Base-by-base conservation (phyloP, 139 green algal genomes). In the Ettlia oleoabundans region DNA sequence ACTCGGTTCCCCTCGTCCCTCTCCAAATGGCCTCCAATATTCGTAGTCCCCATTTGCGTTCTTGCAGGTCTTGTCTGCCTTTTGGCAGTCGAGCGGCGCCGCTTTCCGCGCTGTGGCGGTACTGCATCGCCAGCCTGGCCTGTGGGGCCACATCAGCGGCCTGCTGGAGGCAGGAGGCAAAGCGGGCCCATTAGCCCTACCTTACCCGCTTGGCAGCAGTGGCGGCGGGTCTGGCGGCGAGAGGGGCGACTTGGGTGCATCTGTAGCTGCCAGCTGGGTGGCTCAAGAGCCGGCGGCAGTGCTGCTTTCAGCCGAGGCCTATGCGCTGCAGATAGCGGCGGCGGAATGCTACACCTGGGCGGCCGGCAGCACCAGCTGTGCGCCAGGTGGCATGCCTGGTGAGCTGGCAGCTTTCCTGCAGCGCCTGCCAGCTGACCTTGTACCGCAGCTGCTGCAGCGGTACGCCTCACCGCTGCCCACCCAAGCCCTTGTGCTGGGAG, bases 41-140 rank as follows among this genome's bases (percentile, higher is more conserved):
- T n/a, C n/a, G n/a, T n/a, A n/a, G n/a, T n/a, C n/a, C n/a, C n/a
- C n/a, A n/a, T n/a, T n/a, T n/a, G n/a, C n/a, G n/a, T n/a, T n/a
- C n/a, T n/a, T 15, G 55, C 70, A 77, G 6, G 77, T 87, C 38
- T 74, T 93, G 75, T 80, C 69, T 2, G 85, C 81, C n/a, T 76
- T 94, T 22, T 94, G 88, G 90, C 87, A 86, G 74, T 78, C 75
- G 24, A 85, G 87, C 61, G 77, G 71, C 0, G 55, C 86, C 3
- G 80, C 88, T 1, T 84, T 78, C 28, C 78, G 82, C 0, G 76
- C 90, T 0, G 76, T 92, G 35, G 64, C 81, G 26, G 65, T 93
- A 40, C 82, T 95, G 58, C 82, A 88, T 8, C 21, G 40, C 3
- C 77, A 90, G 61, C 61, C 75, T 8, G 76, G 37, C 9, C 78